Conservation (phyloP, 2,329 filamentous ascomycete genomes). For the Microcyclospora pomicola region DNA sequence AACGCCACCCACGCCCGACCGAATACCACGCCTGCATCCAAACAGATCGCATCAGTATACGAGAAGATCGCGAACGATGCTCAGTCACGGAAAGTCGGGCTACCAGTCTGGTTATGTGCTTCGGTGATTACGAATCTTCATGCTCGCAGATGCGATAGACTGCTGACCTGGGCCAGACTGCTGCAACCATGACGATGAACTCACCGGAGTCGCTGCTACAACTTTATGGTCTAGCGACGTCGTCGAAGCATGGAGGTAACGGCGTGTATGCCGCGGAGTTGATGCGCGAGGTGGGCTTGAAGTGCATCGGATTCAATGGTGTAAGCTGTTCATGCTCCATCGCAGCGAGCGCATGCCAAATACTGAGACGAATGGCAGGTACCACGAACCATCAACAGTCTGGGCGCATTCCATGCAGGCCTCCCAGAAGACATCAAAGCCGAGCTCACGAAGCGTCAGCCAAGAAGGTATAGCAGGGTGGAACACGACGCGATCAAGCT, state of each 20-base stretch:
- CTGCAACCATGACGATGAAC: slow-evolving; percentile 75
- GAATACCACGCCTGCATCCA: slow-evolving; percentile 49
- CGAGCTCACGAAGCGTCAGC: slow-evolving; percentile 28
- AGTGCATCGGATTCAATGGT: slow-evolving; percentile 68
- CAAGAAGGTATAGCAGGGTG: slow-evolving; percentile 7
- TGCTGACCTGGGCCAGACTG: slow-evolving; percentile 39
- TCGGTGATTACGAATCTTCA: slow-evolving; percentile 34
- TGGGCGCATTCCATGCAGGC: slow-evolving; percentile 53
- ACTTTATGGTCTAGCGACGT: slow-evolving; percentile 39
- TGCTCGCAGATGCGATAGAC: no score
- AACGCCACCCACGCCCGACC: slow-evolving; percentile 55
- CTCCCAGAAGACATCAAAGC: slow-evolving; percentile 45
- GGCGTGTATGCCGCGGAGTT: slow-evolving; percentile 48
- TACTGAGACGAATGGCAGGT: slow-evolving; percentile 34
- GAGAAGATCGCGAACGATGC: slow-evolving; percentile 51
- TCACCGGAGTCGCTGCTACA: slow-evolving; percentile 59
- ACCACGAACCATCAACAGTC: slow-evolving; percentile 69
- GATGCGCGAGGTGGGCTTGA: slow-evolving; percentile 61
- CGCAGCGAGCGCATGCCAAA: background rate
- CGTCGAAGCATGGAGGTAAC: slow-evolving; percentile 17
- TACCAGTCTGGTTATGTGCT: slow-evolving; percentile 51
- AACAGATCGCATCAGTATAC: slow-evolving; percentile 50
- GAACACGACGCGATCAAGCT: background rate
- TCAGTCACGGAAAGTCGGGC: slow-evolving; percentile 45
- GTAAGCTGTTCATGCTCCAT: slow-evolving; percentile 21